Conservation (phyloP, 768 basidiomycete genomes). For the Obba rivulosa region DNA sequence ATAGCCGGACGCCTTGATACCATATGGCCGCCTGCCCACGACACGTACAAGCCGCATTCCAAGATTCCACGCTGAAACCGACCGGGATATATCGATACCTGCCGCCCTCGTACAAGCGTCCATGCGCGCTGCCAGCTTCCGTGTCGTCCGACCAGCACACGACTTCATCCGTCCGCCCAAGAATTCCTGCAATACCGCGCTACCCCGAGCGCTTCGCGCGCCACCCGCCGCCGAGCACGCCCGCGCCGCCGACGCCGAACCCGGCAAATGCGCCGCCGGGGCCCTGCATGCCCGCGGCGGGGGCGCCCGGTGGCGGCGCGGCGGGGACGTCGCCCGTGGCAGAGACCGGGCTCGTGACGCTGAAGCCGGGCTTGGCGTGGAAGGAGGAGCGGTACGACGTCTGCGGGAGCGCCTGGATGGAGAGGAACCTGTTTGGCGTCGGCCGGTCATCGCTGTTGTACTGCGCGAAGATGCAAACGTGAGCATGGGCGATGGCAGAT, state of each 20-base stretch:
- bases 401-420: conserved; percentile 65
- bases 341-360: conserved; percentile 20
- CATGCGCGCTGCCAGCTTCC: not conserved
- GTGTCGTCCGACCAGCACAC: too few species aligned
- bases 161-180: too few species aligned
- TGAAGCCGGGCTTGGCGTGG: conserved; percentile 31
- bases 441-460: conserved; percentile 88
- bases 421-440: conserved; percentile 73
- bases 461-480: conserved; percentile 28
- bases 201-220: conserved; percentile 17
- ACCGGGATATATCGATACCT: not conserved
- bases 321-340: conserved; percentile 22
- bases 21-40: not conserved
- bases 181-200: not conserved
- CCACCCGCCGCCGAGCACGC: conserved; percentile 26
- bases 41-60: not conserved
- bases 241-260: conserved; percentile 42
- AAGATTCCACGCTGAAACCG: too few species aligned
- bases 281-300: conserved; percentile 17
- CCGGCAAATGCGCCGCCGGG: conserved; percentile 41
- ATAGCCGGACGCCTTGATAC: not conserved
- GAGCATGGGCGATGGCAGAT: not conserved
- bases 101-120: not conserved
- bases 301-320: conserved; percentile 22
- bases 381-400: conserved; percentile 68